phyloP scores from a whole-genome alignment of 2,329 filamentous ascomycete genomes.

The Ophiostoma sp. region DNA sequence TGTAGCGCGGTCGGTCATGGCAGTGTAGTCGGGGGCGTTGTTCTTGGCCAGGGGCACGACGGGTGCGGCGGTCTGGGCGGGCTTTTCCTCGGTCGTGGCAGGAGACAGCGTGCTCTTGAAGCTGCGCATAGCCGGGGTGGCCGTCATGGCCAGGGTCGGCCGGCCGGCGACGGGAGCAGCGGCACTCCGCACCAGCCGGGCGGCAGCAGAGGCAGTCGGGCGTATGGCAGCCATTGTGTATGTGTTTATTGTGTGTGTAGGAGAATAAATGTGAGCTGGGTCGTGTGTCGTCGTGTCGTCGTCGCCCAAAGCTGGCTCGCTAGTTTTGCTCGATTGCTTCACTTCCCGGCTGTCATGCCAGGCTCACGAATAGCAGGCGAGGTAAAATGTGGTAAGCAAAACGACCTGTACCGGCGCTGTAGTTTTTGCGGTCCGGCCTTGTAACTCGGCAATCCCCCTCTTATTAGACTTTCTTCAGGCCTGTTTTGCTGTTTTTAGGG shows the following conservation, averaged over 20 bases:
- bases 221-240: conserved; percentile 60
- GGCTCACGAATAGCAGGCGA: conserved; percentile 26
- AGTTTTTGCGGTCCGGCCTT: conserved; percentile 19
- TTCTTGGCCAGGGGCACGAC: conserved; percentile 37
- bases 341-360: conserved; percentile 5
- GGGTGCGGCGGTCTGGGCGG: conserved; percentile 31
- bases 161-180: conserved; percentile 22
- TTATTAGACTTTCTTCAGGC: not conserved
- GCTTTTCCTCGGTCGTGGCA: conserved; percentile 37
- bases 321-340: conserved; percentile 17
- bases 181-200: conserved; percentile 48
- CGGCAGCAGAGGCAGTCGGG: conserved; percentile 47
- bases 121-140: conserved; percentile 45
- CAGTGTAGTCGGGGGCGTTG: conserved; percentile 77
- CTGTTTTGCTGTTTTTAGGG: conserved; percentile 5
- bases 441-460: not conserved
- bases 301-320: conserved; percentile 11
- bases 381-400: conserved; percentile 26
- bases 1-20: conserved; percentile 78
- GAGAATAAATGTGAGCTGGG: no score
- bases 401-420: conserved; percentile 25
- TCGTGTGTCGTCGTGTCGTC: conserved; percentile 9
- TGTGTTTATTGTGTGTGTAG: conserved; percentile 9
- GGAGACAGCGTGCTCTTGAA: conserved; percentile 50
- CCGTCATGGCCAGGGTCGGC: conserved; percentile 30